Conservation (phyloP, 169 alveolate species). For the Cryptosporidium sp. region DNA sequence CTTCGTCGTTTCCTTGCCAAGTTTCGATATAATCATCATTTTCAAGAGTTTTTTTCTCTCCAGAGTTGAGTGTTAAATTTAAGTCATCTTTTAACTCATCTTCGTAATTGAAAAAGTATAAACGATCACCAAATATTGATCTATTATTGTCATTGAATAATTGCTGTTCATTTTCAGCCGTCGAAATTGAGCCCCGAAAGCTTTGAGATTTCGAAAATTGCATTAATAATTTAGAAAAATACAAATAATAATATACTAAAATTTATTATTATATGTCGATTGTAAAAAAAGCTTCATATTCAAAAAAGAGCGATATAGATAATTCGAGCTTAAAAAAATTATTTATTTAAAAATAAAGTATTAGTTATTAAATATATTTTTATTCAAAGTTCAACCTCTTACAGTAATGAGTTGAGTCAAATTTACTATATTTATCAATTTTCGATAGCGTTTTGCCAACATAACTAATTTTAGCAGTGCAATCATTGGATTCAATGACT, state of each 20-base stretch:
- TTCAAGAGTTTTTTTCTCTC: conserved; percentile 14
- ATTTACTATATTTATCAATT: background rate
- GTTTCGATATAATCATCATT: conserved; percentile 52
- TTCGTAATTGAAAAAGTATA: background rate
- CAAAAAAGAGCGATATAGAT: background rate
- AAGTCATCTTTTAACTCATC: background rate
- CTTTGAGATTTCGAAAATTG: conserved; percentile 6
- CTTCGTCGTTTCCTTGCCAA: conserved; percentile 70
- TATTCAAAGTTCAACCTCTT: conserved; percentile 9
- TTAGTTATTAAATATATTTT: background rate
- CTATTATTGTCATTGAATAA: conserved; percentile 19
- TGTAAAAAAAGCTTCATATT: background rate
- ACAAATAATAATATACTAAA: no score
- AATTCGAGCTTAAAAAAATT: conserved; percentile 44
- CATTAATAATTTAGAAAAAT: background rate
- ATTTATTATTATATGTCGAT: no score
- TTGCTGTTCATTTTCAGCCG: conserved; percentile 7
- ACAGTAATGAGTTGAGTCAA: background rate
- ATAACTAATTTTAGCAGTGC: background rate
- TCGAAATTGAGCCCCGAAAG: conserved; percentile 4
- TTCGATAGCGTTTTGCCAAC: background rate
- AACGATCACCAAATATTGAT: conserved; percentile 28
- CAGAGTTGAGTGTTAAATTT: background rate
- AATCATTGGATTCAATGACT: background rate
- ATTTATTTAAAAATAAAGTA: background rate